A percentile compares a stretch with the other conserved stretches of the same genome.
phyloP scores from a whole-genome alignment of 805 yeast species.

The Diddensiella santjacobensis region DNA sequence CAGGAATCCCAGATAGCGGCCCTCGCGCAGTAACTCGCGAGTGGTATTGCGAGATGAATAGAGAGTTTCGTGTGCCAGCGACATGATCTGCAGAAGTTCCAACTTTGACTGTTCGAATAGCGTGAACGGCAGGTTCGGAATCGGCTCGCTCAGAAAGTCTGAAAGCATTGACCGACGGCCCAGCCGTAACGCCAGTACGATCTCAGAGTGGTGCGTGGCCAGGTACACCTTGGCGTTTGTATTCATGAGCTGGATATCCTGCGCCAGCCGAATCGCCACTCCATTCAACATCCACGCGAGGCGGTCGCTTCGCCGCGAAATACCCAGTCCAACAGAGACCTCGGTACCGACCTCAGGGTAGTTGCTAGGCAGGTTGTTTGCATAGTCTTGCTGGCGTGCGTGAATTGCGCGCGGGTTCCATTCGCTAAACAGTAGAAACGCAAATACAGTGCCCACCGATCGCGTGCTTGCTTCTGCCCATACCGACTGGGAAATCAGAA shows the following conservation, averaged over 20 bases:
- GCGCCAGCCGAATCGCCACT: slow-evolving; percentile 79
- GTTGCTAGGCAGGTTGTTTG: slow-evolving; percentile 19
- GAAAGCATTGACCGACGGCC: slow-evolving; percentile 76
- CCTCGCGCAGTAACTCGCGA: slow-evolving; percentile 31
- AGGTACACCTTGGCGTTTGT: slow-evolving; percentile 67
- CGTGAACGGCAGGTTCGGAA: slow-evolving; percentile 49
- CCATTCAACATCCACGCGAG: slow-evolving; percentile 96
- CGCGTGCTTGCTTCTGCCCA: slow-evolving; percentile 94
- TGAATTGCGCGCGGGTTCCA: slow-evolving; percentile 97
- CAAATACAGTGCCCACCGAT: slow-evolving; percentile 80
- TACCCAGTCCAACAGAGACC: slow-evolving; percentile 55
- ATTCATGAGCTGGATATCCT: slow-evolving; percentile 78
- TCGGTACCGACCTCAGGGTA: slow-evolving; percentile 19
- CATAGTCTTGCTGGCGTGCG: slow-evolving; percentile 82
- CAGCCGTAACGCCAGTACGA: slow-evolving; percentile 74
- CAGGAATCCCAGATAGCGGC: slow-evolving; percentile 58
- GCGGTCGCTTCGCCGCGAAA: slow-evolving; percentile 79
- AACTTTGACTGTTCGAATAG: slow-evolving; percentile 68
- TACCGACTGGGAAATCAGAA: slow-evolving; percentile 75
- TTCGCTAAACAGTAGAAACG: slow-evolving; percentile 81
- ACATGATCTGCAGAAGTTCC: slow-evolving; percentile 72
- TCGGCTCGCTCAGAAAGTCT: slow-evolving; percentile 58
- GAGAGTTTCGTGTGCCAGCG: slow-evolving; percentile 78
- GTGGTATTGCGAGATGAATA: slow-evolving; percentile 49
- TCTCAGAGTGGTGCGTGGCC: slow-evolving; percentile 83